Evolutionary conservation across 805 yeast genomes (phyloP), one percentile per base, ranked within the genome.

Genomic region (Yarrowia sp.): DNA sequence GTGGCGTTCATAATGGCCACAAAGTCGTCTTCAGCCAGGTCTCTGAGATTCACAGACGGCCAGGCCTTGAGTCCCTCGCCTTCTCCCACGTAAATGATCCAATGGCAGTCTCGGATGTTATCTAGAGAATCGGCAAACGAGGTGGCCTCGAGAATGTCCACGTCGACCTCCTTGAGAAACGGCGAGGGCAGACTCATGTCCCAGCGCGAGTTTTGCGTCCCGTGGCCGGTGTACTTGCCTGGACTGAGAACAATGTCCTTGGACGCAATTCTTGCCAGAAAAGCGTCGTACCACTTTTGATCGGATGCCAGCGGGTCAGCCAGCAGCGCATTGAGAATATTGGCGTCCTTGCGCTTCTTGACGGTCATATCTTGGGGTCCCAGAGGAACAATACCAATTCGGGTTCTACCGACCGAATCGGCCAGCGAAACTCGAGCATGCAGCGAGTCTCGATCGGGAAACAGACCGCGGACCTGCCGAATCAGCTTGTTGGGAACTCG

Each of bases 221-320:
- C 75, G 44, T 71, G 73, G 12, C 55, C 58, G 24, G 73, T 77
- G 67, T 74, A 76, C 3, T 66, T 56, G 19, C 63, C 40, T 5
- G 73, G 71, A 34, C 74, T 68, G 8, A 77, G 72, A n/a, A 76
- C 52, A 1, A 72, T 70, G 63, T 76, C 78, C 68, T 78, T 78
- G n/a, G 77, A 66, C 36, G 76, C 70, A 7, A 76, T 71, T 39
- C 79, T 68, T 15, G 70, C 68, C 44, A 65, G 68, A 34, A 77
- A 69, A 3, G 72, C 71, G 24, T 70, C 68, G 66, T 69, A 71
- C 80, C 80, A 78, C 17, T 53, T 43, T 39, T 70, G 72, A 46
- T 75, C 74, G 15, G 73, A 70, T 14, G 75, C 76, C 13, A 78
- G 69, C 9, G 80, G 80, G 44, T 78, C 80, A 3, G 74, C 74